Conservation (phyloP, 1,284 basidiomycete species). For the Ceratobasidium sp. region DNA sequence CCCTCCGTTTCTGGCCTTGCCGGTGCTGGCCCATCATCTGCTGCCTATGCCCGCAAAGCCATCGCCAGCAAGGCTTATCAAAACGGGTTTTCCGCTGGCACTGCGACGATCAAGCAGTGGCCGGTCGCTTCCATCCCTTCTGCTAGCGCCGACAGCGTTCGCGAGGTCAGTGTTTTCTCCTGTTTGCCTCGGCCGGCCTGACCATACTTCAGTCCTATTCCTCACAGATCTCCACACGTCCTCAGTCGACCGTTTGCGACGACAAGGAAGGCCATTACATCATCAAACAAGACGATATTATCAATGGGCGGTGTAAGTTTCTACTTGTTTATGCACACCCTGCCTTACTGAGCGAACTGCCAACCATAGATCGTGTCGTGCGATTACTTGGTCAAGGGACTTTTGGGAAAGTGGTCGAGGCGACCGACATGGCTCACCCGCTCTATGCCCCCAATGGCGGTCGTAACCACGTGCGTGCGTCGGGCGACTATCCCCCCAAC, state of each 20-base stretch:
- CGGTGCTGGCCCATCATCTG: conserved; percentile 35
- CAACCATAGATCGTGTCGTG: conserved; percentile 81
- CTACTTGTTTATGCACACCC: conserved; percentile 13
- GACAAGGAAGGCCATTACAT: conserved; percentile 96
- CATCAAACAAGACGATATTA: conserved; percentile 86
- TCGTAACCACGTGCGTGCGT: conserved; percentile 28
- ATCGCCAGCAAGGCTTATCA: conserved; percentile 45
- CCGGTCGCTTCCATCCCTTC: conserved; percentile 25
- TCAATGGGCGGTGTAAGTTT: conserved; percentile 77
- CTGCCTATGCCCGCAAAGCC: conserved; percentile 45
- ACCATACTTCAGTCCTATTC: conserved; percentile 9
- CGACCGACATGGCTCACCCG: conserved; percentile 74
- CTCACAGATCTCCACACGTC: conserved; percentile 50
- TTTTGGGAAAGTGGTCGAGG: conserved; percentile 98
- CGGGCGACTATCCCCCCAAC: conserved; percentile 39
- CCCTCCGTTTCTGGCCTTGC: conserved; percentile 38
- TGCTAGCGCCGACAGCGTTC: conserved; percentile 20
- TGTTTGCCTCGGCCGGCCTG: background rate
- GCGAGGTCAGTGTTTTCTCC: conserved; percentile 35
- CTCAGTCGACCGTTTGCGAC: conserved; percentile 64
- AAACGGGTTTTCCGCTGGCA: conserved; percentile 38
- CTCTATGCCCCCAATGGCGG: conserved; percentile 43
- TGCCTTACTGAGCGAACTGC: background rate
- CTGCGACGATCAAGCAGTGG: conserved; percentile 40
- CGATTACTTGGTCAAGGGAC: conserved; percentile 95